phyloP scores from a whole-genome alignment of 441 rosid species.

The Macaranga tanarius region DNA sequence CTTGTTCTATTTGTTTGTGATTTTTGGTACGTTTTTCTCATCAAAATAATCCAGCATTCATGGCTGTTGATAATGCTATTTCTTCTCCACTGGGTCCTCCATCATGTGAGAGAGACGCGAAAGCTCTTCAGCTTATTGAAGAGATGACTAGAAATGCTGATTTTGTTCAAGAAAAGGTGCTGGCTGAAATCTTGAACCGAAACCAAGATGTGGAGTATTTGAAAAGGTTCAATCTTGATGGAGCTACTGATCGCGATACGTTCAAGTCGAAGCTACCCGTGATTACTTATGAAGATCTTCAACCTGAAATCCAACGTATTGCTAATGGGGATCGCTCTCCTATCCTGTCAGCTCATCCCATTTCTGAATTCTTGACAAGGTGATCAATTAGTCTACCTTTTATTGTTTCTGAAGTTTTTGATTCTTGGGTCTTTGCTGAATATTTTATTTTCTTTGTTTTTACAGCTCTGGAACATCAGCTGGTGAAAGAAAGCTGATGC shows the following conservation, averaged over 20 bases:
- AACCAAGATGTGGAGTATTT: conserved; percentile 77
- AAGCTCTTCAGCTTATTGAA: conserved; percentile 70
- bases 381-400: conserved; percentile 5
- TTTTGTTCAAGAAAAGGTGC: conserved; percentile 54
- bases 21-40: no score
- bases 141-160: conserved; percentile 78
- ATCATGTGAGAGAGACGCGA: conserved; percentile 70
- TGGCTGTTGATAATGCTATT: conserved; percentile 73
- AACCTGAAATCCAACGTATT: conserved; percentile 83
- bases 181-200: conserved; percentile 62
- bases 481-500: conserved; percentile 96
- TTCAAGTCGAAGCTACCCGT: conserved; percentile 69
- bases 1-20: background rate
- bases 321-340: conserved; percentile 91
- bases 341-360: conserved; percentile 75
- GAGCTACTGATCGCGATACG: conserved; percentile 55
- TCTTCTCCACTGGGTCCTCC: conserved; percentile 77
- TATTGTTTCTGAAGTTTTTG: background rate
- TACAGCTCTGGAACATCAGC: conserved; percentile 94
- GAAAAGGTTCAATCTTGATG: conserved; percentile 48
- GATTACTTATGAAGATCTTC: conserved; percentile 80
- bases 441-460: background rate
- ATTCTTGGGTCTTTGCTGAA: background rate
- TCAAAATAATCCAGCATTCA: conserved; percentile 7
- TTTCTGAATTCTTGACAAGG: conserved; percentile 95